These are phyloP conservation scores for Penicillium bovifimosum DNA, from an alignment of 495 filamentous ascomycete genomes.

Conservation along the genomic window DNA sequence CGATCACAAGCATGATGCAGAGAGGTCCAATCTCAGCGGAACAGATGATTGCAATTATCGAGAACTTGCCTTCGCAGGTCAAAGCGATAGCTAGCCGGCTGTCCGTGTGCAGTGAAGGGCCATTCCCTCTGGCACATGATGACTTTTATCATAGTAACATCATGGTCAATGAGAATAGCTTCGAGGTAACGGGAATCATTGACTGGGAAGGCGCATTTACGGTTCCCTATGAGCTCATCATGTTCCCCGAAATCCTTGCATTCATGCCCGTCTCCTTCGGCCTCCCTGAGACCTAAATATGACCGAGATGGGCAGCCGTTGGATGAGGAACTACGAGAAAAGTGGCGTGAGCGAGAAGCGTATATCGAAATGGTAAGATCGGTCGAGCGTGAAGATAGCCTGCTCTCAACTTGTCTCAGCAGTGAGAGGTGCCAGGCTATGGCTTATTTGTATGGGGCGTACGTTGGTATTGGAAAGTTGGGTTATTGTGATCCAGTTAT, in stretches of 20 bases:
- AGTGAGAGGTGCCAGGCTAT: constrained; percentile 2
- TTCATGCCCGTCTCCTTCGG: constrained; percentile 1
- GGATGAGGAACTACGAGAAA: constrained; percentile 3
- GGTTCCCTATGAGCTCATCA: constrained; percentile 19
- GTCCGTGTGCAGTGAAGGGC: neutral
- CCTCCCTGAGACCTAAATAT: neutral
- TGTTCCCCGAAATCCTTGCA: neutral
- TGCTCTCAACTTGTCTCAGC: constrained; percentile 1
- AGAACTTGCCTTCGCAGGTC: constrained; percentile 3
- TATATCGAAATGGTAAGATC: constrained; percentile 9
- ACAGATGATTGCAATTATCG: neutral
- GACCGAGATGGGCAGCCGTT: neutral
- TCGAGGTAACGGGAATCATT: constrained; percentile 25
- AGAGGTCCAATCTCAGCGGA: constrained; percentile 1
- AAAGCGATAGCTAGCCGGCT: constrained; percentile 6
- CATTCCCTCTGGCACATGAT: constrained; percentile 18
- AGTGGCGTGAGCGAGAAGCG: neutral
- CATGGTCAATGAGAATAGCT: constrained; percentile 24
- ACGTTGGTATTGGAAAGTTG: constrained; percentile 7
- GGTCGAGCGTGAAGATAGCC: constrained; percentile 2
- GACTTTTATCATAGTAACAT: constrained; percentile 34
- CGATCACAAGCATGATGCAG: neutral
- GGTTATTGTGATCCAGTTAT: constrained; percentile 2
- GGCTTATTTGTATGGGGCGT: constrained; percentile 6
- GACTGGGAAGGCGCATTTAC: constrained; percentile 33